Evolutionary conservation across 306 rosid genomes (phyloP), one percentile per base, ranked within the genome.

Genomic region (Dicorynia guianensis): DNA sequence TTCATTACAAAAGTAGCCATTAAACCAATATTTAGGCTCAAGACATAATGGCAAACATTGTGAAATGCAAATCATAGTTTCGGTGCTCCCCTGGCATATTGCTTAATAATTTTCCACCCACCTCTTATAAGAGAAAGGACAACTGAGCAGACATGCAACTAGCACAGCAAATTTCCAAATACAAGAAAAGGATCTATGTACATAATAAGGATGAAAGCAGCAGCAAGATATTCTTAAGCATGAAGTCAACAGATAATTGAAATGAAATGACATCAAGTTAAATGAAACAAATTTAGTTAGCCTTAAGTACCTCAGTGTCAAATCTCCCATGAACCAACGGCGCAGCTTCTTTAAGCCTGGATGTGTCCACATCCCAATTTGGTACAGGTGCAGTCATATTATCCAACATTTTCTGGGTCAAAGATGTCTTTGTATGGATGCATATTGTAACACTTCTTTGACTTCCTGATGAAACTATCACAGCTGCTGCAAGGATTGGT

Each of bases 351-450:
- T 81, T 54, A 30, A 88, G 92, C 89, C 80, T 80, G 75, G 76
- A 71, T 35, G 79, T 80, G 1, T 88, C 89, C 58, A 88, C 85
- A 71, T 85, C 83, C 1, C 86, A 86, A 63, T 83, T 72, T 20
- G 86, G 77, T 56, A 80, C 69, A 20, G 89, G 88, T 34, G 83
- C 83, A 48, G 85, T 89, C 92, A 88, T 88, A 67, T 88, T 83
- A 73, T 88, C 98, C 95, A 95, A 85, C 97, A 92, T 92, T 74
- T 90, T 89, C 69, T 91, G 84, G 74, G 91, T 92, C 86, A 95
- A 76, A 67, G 85, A 86, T 38, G 98, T 92, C 82, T 89, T 85
- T 61, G 91, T 83, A 79, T 90, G 87, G 89, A 81, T 56, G 98
- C 90, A 75, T 88, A 87, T 55, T 77, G 74, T 40, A 92, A 78